Evolutionary conservation across 75 land plant species (phyloP).

Genomic region (Sequoia sempervirens): DNA sequence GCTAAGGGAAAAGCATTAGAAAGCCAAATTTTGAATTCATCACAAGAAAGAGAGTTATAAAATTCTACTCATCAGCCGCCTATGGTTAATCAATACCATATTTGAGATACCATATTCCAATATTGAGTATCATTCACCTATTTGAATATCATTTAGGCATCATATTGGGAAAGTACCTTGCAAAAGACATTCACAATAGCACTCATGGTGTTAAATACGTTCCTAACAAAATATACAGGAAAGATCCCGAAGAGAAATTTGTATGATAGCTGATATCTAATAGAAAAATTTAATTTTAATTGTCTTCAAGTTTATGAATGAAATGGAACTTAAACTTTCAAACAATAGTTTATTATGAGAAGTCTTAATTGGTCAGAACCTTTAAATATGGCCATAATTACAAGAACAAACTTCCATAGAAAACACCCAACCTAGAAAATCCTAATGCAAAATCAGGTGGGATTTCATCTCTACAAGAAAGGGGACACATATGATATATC

Average conservation of each 20-base stretch:
- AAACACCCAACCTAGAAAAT: background rate
- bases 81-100: too few species aligned
- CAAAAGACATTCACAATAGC: slow-evolving; percentile 49
- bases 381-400: background rate
- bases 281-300: background rate
- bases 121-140: too few species aligned
- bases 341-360: background rate
- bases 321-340: background rate
- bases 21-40: too few species aligned
- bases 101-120: too few species aligned
- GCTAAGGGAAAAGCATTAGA: too few species aligned
- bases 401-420: background rate
- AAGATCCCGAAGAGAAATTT: background rate
- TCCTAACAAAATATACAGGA: background rate
- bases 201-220: background rate
- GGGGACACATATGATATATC: background rate
- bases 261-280: background rate
- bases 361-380: background rate
- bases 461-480: slow-evolving; percentile 2
- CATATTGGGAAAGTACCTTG: too few species aligned
- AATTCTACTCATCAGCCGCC: too few species aligned
- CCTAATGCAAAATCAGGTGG: background rate
- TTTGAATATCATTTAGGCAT: too few species aligned
- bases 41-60: too few species aligned
- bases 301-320: background rate